phyloP scores from a whole-genome alignment of 2,329 filamentous ascomycete species.

The Talaromyces sp. region DNA sequence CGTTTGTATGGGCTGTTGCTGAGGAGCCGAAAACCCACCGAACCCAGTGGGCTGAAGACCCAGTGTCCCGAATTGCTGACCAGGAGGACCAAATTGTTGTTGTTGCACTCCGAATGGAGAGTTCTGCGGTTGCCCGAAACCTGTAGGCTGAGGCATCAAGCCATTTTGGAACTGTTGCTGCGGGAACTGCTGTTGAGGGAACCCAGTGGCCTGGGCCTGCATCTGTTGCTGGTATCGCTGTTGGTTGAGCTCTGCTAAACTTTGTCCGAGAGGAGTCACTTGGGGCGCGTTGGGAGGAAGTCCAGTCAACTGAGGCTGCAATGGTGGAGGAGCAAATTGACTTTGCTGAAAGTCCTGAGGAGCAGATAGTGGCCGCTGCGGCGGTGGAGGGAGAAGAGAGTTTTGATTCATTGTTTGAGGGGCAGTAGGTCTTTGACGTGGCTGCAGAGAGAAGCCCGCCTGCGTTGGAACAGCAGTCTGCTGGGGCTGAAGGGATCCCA shows the following conservation, averaged over 20 bases:
- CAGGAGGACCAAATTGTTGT: slow-evolving; percentile 42
- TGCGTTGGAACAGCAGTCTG: slow-evolving; percentile 18
- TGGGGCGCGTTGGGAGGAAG: slow-evolving; percentile 52
- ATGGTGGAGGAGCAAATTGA: slow-evolving; percentile 66
- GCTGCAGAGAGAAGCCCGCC: slow-evolving; percentile 30
- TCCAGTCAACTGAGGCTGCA: slow-evolving; percentile 84
- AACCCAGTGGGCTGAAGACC: slow-evolving; percentile 54
- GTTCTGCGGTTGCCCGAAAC: slow-evolving; percentile 32
- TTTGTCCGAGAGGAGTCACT: slow-evolving; percentile 70
- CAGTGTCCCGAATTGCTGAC: slow-evolving; percentile 25
- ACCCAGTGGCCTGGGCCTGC: slow-evolving; percentile 38
- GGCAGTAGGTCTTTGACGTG: slow-evolving; percentile 66
- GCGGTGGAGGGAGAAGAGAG: slow-evolving; percentile 70
- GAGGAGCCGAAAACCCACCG: slow-evolving; percentile 30
- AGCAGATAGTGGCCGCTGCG: slow-evolving; percentile 77
- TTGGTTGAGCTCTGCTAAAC: slow-evolving; percentile 67
- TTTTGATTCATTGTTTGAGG: slow-evolving; percentile 59
- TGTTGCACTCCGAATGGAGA: slow-evolving; percentile 43
- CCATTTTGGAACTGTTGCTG: slow-evolving; percentile 23
- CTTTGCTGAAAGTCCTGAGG: slow-evolving; percentile 74
- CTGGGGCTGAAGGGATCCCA: slow-evolving; percentile 22
- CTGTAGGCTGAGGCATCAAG: slow-evolving; percentile 44
- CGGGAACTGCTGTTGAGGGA: slow-evolving; percentile 23
- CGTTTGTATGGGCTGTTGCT: slow-evolving; percentile 41
- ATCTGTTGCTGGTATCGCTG: slow-evolving; percentile 61